Base-by-base conservation (phyloP, 2,329 filamentous ascomycete species). In the Amylocarpus encephaloides region DNA sequence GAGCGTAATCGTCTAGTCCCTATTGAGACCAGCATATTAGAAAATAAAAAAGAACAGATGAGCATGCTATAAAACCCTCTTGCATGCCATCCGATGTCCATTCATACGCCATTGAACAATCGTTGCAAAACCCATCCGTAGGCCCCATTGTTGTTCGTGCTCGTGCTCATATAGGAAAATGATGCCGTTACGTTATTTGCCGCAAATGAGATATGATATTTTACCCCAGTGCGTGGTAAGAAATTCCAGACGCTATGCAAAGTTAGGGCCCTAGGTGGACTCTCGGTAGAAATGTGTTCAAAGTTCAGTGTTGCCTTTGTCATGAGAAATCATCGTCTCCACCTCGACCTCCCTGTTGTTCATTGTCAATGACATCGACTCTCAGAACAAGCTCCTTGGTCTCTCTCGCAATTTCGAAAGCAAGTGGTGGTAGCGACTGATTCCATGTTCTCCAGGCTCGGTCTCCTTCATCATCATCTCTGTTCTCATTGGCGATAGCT, bases 341-440 rank as follows among this genome's bases (percentile, higher is more conserved):
- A 10, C 46, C 53, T 32, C 49, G 46, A 15, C 52, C 36, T 15
- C 46, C 50, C 33, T 55, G 41, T 15, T 41, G 50, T 29, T 62
- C 60, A 2, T 54, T 59, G 43, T 64, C 61, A 46, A 66, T 60
- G 13, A 59, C 49, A 53, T 77, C 74, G 30, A 77, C 66, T 32
- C 71, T 66, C 19, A 73, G 67, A 10, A 81, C 78, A 52, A 88
- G 71, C 65, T 87, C 88, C 72, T 92, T 93, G 46, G 85, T 86
- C 68, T 90, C 86, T 52, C 86, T 77, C 6, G 86, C 88, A 64
- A 92, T 85, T 68, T 89, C 86, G 68, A 94, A 94, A n/a, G 88
- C 88, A 59, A 93, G 82, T 2, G 88, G 88, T 10, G 88, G 88
- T 45, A 95, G 71, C 26, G 80, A 83, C 66, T 85, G 82, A 48